phyloP scores from a whole-genome alignment of 2,329 filamentous ascomycete genomes.

The Triangularia verruculosa region DNA sequence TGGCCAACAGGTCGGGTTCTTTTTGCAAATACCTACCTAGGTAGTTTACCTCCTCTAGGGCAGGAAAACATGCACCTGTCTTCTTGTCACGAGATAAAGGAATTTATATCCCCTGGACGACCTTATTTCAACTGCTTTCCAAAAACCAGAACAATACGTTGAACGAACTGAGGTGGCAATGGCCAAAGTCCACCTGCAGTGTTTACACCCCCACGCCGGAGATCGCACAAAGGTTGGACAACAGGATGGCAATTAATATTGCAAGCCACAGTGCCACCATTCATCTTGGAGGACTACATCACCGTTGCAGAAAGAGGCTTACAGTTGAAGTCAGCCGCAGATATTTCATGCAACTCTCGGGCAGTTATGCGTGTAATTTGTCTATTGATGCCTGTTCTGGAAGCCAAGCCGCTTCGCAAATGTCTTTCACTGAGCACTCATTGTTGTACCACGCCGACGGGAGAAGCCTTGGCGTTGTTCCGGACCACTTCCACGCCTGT shows the following conservation, averaged over 20 bases:
- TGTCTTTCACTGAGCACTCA: background rate
- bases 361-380: background rate
- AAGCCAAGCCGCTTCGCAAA: background rate
- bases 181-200: background rate
- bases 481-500: background rate
- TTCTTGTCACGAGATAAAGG: too few relatives aligned
- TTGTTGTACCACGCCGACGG: background rate
- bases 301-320: background rate
- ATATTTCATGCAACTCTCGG: background rate
- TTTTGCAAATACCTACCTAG: too few relatives aligned
- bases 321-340: background rate
- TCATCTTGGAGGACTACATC: background rate
- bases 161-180: too few relatives aligned
- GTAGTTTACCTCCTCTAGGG: too few relatives aligned
- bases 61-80: too few relatives aligned
- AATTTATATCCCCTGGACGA: too few relatives aligned
- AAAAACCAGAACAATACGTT: too few relatives aligned
- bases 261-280: background rate
- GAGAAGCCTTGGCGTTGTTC: background rate
- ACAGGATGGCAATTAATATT: background rate
- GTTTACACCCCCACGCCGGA: background rate
- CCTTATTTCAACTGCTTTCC: too few relatives aligned
- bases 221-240: background rate
- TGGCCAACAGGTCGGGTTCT: too few relatives aligned
- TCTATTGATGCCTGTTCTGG: background rate